These are phyloP conservation scores for Clavispora santaluciae DNA, from an alignment of 805 yeast genomes.

Conservation along the genomic window DNA sequence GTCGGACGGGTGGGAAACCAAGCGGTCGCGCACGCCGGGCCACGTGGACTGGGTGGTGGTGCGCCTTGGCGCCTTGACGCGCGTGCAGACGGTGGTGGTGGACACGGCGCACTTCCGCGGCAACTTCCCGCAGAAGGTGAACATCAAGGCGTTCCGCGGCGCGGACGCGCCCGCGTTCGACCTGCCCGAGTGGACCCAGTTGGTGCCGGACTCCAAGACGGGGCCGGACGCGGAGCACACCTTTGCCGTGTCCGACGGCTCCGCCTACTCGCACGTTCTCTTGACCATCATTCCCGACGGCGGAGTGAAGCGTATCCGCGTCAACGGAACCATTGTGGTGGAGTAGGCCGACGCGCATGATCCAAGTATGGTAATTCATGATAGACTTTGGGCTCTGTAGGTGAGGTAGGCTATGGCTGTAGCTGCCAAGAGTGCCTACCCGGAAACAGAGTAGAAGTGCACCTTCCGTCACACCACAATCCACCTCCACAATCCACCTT, in stretches of 20 bases:
- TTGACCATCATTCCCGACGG: constrained; percentile 92
- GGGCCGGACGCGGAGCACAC: constrained; percentile 81
- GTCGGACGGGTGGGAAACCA: constrained; percentile 99
- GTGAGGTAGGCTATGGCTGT: too few relatives aligned
- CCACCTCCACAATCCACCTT: too few relatives aligned
- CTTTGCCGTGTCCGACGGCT: constrained; percentile 32
- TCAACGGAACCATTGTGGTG: constrained; percentile 53
- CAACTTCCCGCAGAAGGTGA: constrained; percentile 81
- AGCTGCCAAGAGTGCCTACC: too few relatives aligned
- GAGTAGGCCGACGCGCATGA: neutral
- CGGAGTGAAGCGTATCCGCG: constrained; percentile 88
- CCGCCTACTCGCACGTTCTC: constrained; percentile 61
- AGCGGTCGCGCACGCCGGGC: constrained; percentile 74
- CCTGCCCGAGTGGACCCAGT: constrained; percentile 50
- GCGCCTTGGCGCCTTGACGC: constrained; percentile 64
- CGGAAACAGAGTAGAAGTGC: too few relatives aligned
- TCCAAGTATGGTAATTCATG: too few relatives aligned
- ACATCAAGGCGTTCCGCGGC: constrained; percentile 55
- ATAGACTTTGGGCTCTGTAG: too few relatives aligned
- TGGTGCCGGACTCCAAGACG: constrained; percentile 69
- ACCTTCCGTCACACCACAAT: too few relatives aligned
- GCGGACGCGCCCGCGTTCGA: constrained; percentile 35
- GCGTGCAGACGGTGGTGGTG: constrained; percentile 56
- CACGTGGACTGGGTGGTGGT: constrained; percentile 92
- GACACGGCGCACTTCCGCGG: constrained; percentile 96